These are phyloP conservation scores for Leishmania braziliensis DNA, from an alignment of 208 protist species.

Conservation along the genomic window DNA sequence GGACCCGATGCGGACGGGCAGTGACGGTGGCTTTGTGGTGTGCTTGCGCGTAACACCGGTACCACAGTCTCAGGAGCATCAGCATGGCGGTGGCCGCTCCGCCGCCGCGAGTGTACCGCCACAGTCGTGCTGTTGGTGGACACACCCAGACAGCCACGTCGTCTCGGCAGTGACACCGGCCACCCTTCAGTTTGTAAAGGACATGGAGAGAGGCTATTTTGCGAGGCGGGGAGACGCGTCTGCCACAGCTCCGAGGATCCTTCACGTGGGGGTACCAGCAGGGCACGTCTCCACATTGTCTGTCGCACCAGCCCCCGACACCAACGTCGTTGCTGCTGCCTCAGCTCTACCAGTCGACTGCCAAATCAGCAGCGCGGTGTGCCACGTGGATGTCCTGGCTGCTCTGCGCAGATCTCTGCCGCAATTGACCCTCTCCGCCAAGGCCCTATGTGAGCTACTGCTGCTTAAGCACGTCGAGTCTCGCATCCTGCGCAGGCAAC, in stretches of 20 bases:
- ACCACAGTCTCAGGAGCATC: neutral
- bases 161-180: constrained; percentile 19
- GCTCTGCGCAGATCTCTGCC: constrained; percentile 12
- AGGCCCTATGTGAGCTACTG: constrained; percentile 20
- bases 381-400: constrained; percentile 11
- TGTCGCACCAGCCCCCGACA: neutral
- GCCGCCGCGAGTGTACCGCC: neutral
- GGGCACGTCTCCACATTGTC: neutral
- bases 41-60: constrained; percentile 35
- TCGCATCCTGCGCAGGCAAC: neutral
- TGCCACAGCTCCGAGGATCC: neutral
- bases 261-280: constrained; percentile 25
- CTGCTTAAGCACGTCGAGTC: constrained; percentile 2
- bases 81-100: neutral
- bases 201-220: neutral
- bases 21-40: constrained; percentile 62
- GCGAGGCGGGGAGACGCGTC: neutral
- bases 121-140: constrained; percentile 19
- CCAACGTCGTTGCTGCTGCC: neutral
- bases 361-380: constrained; percentile 17
- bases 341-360: neutral
- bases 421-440: constrained; percentile 6
- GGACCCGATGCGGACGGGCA: constrained; percentile 25
- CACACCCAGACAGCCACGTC: constrained; percentile 11
- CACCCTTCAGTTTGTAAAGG: constrained; percentile 1